Evolutionary conservation across 1,284 basidiomycete species (phyloP).

Genomic region (Microbotryomycetes sp.): DNA sequence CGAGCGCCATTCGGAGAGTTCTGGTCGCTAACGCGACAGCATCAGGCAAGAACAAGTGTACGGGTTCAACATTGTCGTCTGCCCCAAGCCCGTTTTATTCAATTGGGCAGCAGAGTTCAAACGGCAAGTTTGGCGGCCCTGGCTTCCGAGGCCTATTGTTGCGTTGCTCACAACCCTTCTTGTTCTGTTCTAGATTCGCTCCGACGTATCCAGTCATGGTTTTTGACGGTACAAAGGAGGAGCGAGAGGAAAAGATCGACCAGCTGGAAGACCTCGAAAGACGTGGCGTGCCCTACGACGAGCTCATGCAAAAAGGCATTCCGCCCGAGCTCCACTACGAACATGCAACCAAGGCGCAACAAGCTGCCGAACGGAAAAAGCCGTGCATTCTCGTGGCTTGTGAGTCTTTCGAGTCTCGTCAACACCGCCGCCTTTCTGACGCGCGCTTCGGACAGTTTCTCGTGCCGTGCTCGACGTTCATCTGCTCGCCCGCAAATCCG

Average conservation of each 20-base stretch:
- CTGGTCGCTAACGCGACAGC: too few relatives aligned
- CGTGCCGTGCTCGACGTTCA: neutral
- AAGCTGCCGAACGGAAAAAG: constrained; percentile 13
- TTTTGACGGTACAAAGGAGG: constrained; percentile 37
- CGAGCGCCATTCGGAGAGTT: too few relatives aligned
- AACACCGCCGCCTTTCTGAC: neutral
- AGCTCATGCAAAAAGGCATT: neutral
- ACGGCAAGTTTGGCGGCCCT: neutral
- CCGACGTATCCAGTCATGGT: constrained; percentile 38
- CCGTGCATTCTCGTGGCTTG: constrained; percentile 37
- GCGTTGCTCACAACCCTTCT: neutral
- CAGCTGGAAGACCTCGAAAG: neutral
- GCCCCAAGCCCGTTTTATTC: constrained; percentile 19
- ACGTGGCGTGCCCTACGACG: neutral
- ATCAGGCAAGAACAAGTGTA: constrained; percentile 62
- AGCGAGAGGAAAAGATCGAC: constrained; percentile 18
- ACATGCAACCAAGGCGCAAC: neutral
- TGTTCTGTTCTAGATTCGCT: constrained; percentile 31
- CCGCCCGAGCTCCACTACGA: neutral
- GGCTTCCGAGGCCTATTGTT: neutral
- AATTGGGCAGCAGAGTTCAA: constrained; percentile 27
- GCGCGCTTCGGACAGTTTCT: neutral
- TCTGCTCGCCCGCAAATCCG: neutral
- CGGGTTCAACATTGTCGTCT: constrained; percentile 87
- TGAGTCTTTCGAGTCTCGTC: constrained; percentile 13